These are phyloP conservation scores for Cafeteria roenbergensis DNA, from an alignment of 108 stramenopile genomes.

Conservation along the genomic window DNA sequence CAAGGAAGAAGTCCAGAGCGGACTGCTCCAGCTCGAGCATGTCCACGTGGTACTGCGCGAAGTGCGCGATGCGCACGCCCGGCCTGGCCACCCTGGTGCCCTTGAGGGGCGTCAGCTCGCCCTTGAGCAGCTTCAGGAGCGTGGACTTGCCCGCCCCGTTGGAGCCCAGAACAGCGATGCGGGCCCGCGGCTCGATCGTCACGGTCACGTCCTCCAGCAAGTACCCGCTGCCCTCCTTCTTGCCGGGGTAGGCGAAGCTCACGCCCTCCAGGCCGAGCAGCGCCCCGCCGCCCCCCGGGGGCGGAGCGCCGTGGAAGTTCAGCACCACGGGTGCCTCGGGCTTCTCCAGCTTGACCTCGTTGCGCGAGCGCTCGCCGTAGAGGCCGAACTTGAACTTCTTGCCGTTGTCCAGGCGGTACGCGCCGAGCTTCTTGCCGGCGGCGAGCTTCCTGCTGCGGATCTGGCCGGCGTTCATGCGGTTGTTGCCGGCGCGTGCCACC, in stretches of 20 bases:
- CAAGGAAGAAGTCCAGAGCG: conserved; percentile 74
- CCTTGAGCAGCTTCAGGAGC: conserved; percentile 64
- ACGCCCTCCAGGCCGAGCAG: conserved; percentile 4
- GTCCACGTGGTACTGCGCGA: conserved; percentile 87
- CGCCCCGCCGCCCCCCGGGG: background rate
- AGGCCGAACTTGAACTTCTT: conserved; percentile 3
- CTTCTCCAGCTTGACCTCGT: background rate
- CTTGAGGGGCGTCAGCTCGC: conserved; percentile 53
- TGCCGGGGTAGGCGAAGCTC: background rate
- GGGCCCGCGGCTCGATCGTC: conserved; percentile 16
- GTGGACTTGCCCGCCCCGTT: conserved; percentile 87
- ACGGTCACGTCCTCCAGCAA: conserved; percentile 2
- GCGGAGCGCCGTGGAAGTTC: conserved; percentile 3
- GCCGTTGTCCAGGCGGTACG: background rate
- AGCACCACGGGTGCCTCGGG: conserved; percentile 3
- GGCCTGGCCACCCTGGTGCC: conserved; percentile 68
- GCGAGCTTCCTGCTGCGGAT: background rate
- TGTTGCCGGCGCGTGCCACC: background rate
- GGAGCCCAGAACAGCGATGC: conserved; percentile 81
- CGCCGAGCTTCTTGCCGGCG: background rate
- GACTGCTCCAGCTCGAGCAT: conserved; percentile 68
- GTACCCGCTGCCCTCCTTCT: background rate
- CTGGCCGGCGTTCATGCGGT: background rate
- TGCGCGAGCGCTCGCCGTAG: background rate
- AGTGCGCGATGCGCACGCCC: conserved; percentile 70